Base-by-base conservation (phyloP, 2,329 filamentous ascomycete species). In the Curvularia sp. region DNA sequence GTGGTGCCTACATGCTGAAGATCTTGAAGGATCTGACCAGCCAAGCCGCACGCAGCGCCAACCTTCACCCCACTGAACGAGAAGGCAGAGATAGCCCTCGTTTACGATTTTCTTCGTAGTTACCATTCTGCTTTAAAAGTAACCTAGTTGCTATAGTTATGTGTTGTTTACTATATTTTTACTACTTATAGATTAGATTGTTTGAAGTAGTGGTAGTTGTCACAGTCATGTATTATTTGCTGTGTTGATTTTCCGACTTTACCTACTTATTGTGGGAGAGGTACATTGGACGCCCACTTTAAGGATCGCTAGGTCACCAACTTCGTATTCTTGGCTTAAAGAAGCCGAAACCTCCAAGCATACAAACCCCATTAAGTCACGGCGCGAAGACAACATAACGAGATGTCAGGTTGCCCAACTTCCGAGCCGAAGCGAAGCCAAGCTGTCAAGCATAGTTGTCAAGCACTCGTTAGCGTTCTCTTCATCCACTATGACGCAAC, bases 401-500 rank as follows among this genome's bases (percentile, higher is more conserved):
- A 35, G 47, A 48, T 4, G 30, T 6, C 6, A 38, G 22, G 26
- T 39, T 44, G 20, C 44, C 18, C 18, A 38, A 30, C 31, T 26
- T 28, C 22, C 24, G 13, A 28, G 22, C 20, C 4, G 31, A 42
- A 26, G 35, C 35, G 38, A 42, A 38, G 47, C 57, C 57, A 55
- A 60, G 46, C 35, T 35, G 35, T 57, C 43, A 49, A 62, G 53
- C 56, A 60, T 18, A 60, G 46, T 31, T 35, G 35, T 57, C 43
- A 49, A 62, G 53, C 56, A 60, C 15, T 28, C n/a, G 53, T 60
- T 60, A 57, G 57, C 57, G 48, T 46, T 46, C 42, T 26, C 49
- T 41, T 53, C 9, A 42, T 50, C n/a, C 10, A 41, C 35, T 41
- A 41, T 52, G 51, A 51, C 47, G 53, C 57, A 52, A 52, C 35